Conservation (phyloP, 1,139 yeast genomes). For the Blastobotrys apis region DNA sequence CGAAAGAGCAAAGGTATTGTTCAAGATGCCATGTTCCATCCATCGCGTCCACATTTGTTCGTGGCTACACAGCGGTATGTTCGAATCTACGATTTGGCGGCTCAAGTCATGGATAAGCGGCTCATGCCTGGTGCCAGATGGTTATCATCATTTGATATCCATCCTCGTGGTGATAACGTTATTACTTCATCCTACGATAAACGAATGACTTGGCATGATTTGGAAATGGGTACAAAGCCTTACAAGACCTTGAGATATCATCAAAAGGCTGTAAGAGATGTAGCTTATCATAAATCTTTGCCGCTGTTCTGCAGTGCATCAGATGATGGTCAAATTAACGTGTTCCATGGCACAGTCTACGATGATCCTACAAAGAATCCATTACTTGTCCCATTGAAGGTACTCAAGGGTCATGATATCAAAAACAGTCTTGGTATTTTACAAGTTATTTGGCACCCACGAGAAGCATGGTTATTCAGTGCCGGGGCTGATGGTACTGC, state of each 20-base stretch:
- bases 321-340: conserved; percentile 90
- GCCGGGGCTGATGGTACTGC: conserved; percentile 99
- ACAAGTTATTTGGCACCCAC: conserved; percentile 92
- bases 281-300: conserved; percentile 78
- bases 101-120: conserved; percentile 77
- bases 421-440: conserved; percentile 82
- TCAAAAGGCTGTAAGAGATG: conserved; percentile 87
- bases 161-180: conserved; percentile 93
- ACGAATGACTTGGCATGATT: conserved; percentile 95
- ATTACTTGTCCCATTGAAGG: conserved; percentile 90
- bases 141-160: conserved; percentile 87
- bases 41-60: conserved; percentile 87
- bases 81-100: conserved; percentile 83
- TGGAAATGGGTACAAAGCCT: conserved; percentile 84
- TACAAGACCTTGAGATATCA: conserved; percentile 94
- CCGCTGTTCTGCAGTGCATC: conserved; percentile 96
- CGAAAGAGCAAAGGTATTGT: conserved; percentile 88
- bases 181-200: conserved; percentile 91
- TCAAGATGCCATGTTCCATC: conserved; percentile 96
- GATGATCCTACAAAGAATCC: conserved; percentile 97
- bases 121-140: conserved; percentile 94
- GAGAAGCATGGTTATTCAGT: conserved; percentile 96
- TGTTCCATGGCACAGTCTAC: conserved; percentile 95
- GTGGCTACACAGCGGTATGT: conserved; percentile 93
- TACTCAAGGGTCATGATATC: conserved; percentile 86